Evolutionary conservation across 805 yeast species (phyloP), one percentile per base, ranked within the genome.

Genomic region (Barnettozyma sucrosica): DNA sequence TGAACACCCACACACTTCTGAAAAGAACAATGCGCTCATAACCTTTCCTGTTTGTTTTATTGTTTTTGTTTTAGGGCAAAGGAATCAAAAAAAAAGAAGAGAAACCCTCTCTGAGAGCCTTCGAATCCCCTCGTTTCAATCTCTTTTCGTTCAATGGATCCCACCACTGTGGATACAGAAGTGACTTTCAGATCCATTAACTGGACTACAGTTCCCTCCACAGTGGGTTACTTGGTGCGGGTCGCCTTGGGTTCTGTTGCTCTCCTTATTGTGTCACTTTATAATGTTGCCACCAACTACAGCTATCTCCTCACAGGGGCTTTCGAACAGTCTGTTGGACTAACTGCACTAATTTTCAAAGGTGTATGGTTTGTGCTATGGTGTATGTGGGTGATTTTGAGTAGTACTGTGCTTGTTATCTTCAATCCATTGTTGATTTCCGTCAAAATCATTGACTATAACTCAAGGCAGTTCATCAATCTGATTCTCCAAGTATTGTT

Each of bases 401-500:
- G 18, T 11, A 28, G 16, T 7, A 5, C 45, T 1, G 42, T 43
- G 4, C 45, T 48, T 32, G 11, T 48, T 1, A 37, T 58, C 9
- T 54, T 57, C 49, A 58, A 51, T 21, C 62, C 62, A 4, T 41
- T 55, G 30, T 34, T 50, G 21, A 41, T 57, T 4, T n/a, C 51
- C 8, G 47, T 55, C 7, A 46, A 42, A 13, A 51, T 58, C 33
- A 37, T 58, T 14, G 60, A 57, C 36, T 58, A 54, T 36, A 58
- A 57, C 39, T 46, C 50, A 4, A 48, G 48, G 16, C 47, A 46
- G 18, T 48, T 58, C 41, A 36, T 55, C 6, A 46, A 58, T 30
- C 40, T 58, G 4, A 51, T 58, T 50, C 48, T 58, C 4, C 20
- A 25, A 1, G 24, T 55, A 5, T 26, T 58, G 1, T 57, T 58